Base-by-base conservation (phyloP, 805 yeast genomes). In the Pichia membranifaciens region DNA sequence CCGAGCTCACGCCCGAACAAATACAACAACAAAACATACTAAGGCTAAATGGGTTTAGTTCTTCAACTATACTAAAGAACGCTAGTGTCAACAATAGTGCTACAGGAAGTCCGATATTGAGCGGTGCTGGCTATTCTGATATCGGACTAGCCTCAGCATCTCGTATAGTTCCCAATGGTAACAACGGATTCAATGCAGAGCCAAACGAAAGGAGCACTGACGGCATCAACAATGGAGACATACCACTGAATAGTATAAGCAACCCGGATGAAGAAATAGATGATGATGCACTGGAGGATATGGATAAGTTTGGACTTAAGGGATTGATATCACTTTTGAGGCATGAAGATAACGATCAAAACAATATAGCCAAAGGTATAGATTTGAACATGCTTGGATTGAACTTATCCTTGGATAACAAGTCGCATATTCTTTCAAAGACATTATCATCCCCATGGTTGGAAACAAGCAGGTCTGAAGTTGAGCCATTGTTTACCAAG, bases 391-490 rank as follows among this genome's bases (percentile, higher is more conserved):
- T 79, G 57, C 62, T 82, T 31, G 93, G 91, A 1, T 66, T 85
- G 37, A 82, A 83, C 55, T 65, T 86, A 54, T 60, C 70, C 3
- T 63, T 66, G 22, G 71, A 68, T 36, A 67, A 66, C n/a, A 58
- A 59, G 28, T 51, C 58, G 40, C 66, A 62, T 18, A 72, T 75
- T 47, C 64, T 86, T 31, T 73, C 86, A 25, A 71, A 75, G 53
- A 79, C 82, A 7, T 80, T 91, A 59, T 83, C 95, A 21, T 85
- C 96, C 3, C 99, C 99, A 12, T 91, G 99, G 98, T 75, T 85
- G 35, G 98, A 93, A 60, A 86, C 96, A 1, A 79, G 93, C 8
- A 75, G 95, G 58, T 82, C 90, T 45, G 90, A 86, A 54, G 96
- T 91, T 16, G 95, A 88, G 56, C 99, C 99, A 4, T 74, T 76